A percentile compares a stretch with the other conserved stretches of the same genome.
These are phyloP conservation scores for Solanum phureja DNA, from an alignment of 257 asterid genomes.

Conservation along the genomic window DNA sequence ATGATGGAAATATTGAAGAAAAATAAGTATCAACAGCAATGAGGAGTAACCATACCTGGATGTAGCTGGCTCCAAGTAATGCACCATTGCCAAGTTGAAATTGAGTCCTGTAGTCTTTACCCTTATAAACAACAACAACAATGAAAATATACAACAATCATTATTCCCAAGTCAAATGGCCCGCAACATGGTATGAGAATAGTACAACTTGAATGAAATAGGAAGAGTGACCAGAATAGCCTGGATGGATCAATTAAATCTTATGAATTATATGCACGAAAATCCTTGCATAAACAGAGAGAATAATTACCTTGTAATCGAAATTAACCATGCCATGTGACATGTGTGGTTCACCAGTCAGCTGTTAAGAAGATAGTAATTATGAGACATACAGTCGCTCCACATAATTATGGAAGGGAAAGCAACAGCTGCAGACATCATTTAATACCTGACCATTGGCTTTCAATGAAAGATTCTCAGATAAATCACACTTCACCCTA, in stretches of 20 bases:
- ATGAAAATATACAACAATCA: neutral
- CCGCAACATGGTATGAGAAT: neutral
- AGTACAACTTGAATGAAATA: neutral
- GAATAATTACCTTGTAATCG: constrained; percentile 75
- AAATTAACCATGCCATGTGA: constrained; percentile 86
- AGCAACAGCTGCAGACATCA: neutral
- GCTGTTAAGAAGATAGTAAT: constrained; percentile 41
- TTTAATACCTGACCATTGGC: constrained; percentile 79
- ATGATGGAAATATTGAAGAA: neutral
- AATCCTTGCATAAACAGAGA: neutral
- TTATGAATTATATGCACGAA: neutral
- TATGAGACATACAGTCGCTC: neutral
- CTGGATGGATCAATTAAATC: neutral
- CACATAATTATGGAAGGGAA: neutral
- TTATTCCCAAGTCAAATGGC: neutral
- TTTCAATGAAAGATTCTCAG: constrained; percentile 80
- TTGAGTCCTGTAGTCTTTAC: constrained; percentile 10
- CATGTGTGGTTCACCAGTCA: constrained; percentile 89
- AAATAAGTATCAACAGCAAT: neutral
- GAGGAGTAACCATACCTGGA: constrained; percentile 10
- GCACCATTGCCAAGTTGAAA: constrained; percentile 17
- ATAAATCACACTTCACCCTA: constrained; percentile 80
- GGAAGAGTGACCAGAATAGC: neutral
- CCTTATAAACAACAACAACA: constrained; percentile 2
- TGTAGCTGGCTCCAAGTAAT: constrained; percentile 14